These are phyloP conservation scores for Alnus rubra DNA, from an alignment of 306 rosid species.

Conservation along the genomic window DNA sequence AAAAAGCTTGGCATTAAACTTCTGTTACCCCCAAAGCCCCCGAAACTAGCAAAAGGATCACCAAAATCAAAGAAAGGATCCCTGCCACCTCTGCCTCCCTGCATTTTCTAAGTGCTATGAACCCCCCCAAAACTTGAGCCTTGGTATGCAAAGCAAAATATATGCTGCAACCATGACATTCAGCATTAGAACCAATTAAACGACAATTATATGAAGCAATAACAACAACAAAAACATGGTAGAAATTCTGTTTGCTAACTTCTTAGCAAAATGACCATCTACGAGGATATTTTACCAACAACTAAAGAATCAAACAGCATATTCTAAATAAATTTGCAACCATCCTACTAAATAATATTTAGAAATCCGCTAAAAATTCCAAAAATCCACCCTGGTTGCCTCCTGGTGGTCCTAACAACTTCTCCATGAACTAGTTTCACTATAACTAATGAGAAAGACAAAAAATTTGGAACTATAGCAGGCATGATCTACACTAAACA, in stretches of 20 bases:
- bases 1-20: conserved; percentile 52
- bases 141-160: not conserved
- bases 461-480: not conserved
- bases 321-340: not conserved
- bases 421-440: not conserved
- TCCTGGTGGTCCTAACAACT: not conserved
- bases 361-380: not conserved
- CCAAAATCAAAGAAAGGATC: conserved; percentile 47
- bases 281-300: not conserved
- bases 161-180: not conserved
- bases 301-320: not conserved
- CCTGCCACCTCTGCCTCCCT: conserved; percentile 59
- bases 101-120: conserved; percentile 48
- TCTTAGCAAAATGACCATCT: not conserved
- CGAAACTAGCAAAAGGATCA: conserved; percentile 62
- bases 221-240: not conserved
- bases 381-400: not conserved
- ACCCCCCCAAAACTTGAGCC: conserved; percentile 15
- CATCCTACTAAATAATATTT: not conserved
- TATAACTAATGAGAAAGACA: not conserved
- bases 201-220: not conserved
- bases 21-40: conserved; percentile 59
- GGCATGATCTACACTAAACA: not conserved
- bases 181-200: not conserved
- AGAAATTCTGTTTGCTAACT: not conserved